A percentile compares a stretch with the other conserved stretches of the same genome.
phyloP scores from a whole-genome alignment of 2,329 filamentous ascomycete genomes.

The Exophiala alcalophila region DNA sequence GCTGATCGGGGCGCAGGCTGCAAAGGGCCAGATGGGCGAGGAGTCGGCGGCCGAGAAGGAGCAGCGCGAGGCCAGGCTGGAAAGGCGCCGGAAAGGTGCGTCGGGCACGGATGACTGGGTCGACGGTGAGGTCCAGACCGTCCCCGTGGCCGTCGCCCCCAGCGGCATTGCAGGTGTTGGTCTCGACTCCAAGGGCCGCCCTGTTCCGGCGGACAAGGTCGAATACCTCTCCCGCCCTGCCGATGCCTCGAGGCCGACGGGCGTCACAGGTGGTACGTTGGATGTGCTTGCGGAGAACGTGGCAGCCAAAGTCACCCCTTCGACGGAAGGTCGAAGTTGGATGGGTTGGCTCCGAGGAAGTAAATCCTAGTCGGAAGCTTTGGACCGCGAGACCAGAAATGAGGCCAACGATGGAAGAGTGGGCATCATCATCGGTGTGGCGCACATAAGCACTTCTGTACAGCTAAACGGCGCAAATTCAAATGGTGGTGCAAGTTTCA shows the following conservation, averaged over 20 bases:
- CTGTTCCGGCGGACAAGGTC: constrained; percentile 26
- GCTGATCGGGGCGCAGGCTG: constrained; percentile 15
- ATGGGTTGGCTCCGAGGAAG: constrained; percentile 22
- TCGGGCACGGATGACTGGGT: constrained; percentile 12
- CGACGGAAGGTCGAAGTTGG: constrained; percentile 17
- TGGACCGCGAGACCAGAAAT: neutral
- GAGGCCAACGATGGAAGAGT: too few relatives aligned
- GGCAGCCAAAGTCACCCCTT: constrained; percentile 11
- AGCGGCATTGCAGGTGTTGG: constrained; percentile 28
- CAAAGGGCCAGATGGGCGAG: constrained; percentile 24
- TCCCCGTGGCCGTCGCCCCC: constrained; percentile 11
- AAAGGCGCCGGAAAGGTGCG: constrained; percentile 9
- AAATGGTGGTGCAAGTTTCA: neutral
- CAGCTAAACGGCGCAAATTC: too few relatives aligned
- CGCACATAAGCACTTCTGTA: constrained; percentile 1
- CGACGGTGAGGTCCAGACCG: constrained; percentile 19
- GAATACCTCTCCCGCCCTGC: constrained; percentile 19
- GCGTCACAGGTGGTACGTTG: constrained; percentile 20
- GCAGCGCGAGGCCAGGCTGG: constrained; percentile 12
- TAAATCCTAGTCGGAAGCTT: constrained; percentile 6
- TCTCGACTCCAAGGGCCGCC: constrained; percentile 29
- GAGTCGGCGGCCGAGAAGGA: constrained; percentile 19
- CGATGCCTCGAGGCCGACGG: constrained; percentile 6
- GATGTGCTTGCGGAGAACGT: constrained; percentile 28
- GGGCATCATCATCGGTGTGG: too few relatives aligned